Percentiles rank a stretch among this genome's conserved stretches.
Evolutionary conservation across 768 basidiomycete species (phyloP).

Genomic region (Flagelloscypha sp.): DNA sequence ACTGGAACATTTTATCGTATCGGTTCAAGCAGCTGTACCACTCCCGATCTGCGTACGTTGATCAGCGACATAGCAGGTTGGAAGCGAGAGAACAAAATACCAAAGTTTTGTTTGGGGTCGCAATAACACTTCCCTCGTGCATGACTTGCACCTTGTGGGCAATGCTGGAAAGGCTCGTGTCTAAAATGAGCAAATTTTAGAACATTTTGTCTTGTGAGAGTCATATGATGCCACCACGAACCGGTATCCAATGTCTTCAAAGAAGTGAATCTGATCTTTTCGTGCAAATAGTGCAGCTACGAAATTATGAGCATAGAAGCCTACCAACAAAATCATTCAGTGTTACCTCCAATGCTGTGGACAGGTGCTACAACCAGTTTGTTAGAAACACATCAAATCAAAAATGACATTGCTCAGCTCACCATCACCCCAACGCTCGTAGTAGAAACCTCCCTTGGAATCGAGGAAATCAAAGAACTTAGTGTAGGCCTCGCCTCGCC

Average conservation of each 20-base stretch:
- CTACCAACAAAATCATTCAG: constrained; percentile 1
- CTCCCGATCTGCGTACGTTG: constrained; percentile 49
- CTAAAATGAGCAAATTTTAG: constrained; percentile 57
- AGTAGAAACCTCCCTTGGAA: constrained; percentile 77
- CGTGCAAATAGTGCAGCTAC: constrained; percentile 83
- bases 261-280: constrained; percentile 91
- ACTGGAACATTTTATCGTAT: constrained; percentile 56
- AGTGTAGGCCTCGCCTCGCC: constrained; percentile 74
- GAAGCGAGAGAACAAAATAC: constrained; percentile 27
- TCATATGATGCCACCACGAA: no score
- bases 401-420: no score
- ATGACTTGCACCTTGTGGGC: constrained; percentile 72
- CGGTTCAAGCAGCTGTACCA: constrained; percentile 85
- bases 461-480: constrained; percentile 83
- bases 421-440: constrained; percentile 95
- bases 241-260: constrained; percentile 82
- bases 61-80: constrained; percentile 4
- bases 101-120: constrained; percentile 64
- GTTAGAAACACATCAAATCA: not conserved
- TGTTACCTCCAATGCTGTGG: constrained; percentile 40
- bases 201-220: no score
- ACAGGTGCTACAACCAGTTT: constrained; percentile 33
- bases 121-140: constrained; percentile 82
- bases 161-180: constrained; percentile 93
- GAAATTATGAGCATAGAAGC: constrained; percentile 72